Percentiles rank a stretch among this genome's conserved stretches.
These are phyloP conservation scores for Pyricularia grisea DNA, from an alignment of 2,329 filamentous ascomycete species.

Conservation along the genomic window DNA sequence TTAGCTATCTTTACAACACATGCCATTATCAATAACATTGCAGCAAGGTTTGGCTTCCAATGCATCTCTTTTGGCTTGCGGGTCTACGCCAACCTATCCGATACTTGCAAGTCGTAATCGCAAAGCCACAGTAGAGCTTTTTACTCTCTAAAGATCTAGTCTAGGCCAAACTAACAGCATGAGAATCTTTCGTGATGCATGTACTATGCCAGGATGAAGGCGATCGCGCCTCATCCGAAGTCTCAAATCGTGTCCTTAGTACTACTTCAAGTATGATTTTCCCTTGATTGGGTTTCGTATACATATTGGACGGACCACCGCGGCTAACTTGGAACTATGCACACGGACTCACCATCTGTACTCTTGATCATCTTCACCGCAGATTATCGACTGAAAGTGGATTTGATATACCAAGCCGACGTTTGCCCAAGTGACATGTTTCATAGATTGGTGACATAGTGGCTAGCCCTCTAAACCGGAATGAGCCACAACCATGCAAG, in stretches of 20 bases:
- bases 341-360: neutral
- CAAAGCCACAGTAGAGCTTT: no score
- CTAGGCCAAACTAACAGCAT: neutral
- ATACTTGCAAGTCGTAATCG: no score
- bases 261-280: neutral
- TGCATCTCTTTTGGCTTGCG: no score
- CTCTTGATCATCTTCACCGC: neutral
- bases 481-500: neutral
- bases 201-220: neutral
- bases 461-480: neutral
- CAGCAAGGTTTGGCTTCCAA: no score
- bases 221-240: neutral
- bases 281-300: neutral
- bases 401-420: neutral
- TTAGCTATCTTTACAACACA: no score
- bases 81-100: no score
- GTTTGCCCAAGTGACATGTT: neutral
- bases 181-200: neutral
- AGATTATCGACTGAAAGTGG: neutral
- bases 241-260: neutral
- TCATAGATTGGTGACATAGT: neutral
- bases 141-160: no score
- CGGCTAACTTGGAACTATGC: neutral
- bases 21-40: no score
- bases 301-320: neutral